Base-by-base conservation (phyloP, 176 grass and related monocot species). In the Lolium perenne region DNA sequence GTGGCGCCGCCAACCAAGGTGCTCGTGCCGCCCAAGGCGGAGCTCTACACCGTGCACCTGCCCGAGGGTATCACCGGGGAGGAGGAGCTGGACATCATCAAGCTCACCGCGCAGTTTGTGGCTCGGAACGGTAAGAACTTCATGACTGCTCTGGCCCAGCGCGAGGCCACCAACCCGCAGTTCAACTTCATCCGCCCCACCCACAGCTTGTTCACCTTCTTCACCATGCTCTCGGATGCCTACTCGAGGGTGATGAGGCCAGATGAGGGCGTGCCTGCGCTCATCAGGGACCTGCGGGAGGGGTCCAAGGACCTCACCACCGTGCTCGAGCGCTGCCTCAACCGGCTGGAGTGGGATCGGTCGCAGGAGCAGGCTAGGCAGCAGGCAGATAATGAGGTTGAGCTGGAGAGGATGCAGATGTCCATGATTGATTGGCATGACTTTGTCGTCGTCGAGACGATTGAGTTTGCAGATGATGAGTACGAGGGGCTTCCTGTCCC, bases 391-490 rank as follows among this genome's bases (percentile, higher is more conserved):
- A 90, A 99, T 55, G 97, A 99, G 50, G 82, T 99, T 1, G 97
- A 99, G 79, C 94, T 94, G 83, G 97, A 99, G 56, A 84, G 94
- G 76, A 76, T 88, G 66, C 92, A 91, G 20, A 99, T 99, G 97
- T 91, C 94, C 0, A 94, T 99, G 97, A 99, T 99, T 45, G 97
- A 99, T 80, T 99, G 97, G 97, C 97, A 99, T 69, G 97, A 94
- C 78, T 99, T 96, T 74, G 92, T 91, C 62, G 94, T 98, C 2
- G 96, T 99, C 0, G 97, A 99, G 89, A 91, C 86, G 2, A 99
- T 99, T 80, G 97, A 96, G 59, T 94, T 99, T 88, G 94, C 55
- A 5, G 97, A 99, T n/a, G 97, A 99, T 68, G 97, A 96, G 71
- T 88, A 70, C 0, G 94, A 96, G 56, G 97, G 93, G 9, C 89